Percentiles rank a stretch among this genome's conserved stretches.
Evolutionary conservation across 1,284 basidiomycete genomes (phyloP).

Genomic region (Leccinum colubrinum): DNA sequence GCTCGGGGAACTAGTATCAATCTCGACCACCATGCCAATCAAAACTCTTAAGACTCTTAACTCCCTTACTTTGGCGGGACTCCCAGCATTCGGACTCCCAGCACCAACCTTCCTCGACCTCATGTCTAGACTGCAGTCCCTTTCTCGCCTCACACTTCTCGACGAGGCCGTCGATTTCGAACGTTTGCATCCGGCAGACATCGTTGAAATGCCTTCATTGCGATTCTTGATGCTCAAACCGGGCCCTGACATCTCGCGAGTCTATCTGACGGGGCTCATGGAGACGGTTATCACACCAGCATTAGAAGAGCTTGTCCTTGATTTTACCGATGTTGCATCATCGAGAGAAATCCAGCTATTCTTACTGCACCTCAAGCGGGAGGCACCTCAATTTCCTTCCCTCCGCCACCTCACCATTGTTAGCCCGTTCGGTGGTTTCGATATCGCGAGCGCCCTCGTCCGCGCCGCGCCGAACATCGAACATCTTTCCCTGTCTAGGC

Average conservation of each 20-base stretch:
- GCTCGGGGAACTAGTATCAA: constrained; percentile 18
- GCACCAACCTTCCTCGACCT: constrained; percentile 19
- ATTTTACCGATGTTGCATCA: constrained; percentile 27
- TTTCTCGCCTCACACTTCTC: constrained; percentile 25
- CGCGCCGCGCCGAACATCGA: constrained; percentile 28
- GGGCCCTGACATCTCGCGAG: constrained; percentile 30
- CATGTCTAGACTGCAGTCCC: constrained; percentile 22
- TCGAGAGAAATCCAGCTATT: constrained; percentile 29
- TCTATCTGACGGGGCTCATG: constrained; percentile 26
- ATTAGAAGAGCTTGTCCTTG: constrained; percentile 24
- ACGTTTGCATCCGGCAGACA: constrained; percentile 4
- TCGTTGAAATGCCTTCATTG: constrained; percentile 21
- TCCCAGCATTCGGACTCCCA: constrained; percentile 24
- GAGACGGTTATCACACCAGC: constrained; percentile 24
- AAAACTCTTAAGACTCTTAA: constrained; percentile 23
- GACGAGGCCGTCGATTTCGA: constrained; percentile 32
- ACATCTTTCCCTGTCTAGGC: constrained; percentile 27
- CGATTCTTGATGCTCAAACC: constrained; percentile 24
- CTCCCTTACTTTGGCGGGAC: constrained; percentile 26
- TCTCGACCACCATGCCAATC: constrained; percentile 18
- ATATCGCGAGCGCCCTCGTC: constrained; percentile 25
- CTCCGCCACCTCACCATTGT: constrained; percentile 17
- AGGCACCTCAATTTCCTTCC: constrained; percentile 24
- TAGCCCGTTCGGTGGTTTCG: constrained; percentile 28
- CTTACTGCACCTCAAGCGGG: constrained; percentile 29